Evolutionary conservation across 2,329 filamentous ascomycete species (phyloP), one percentile per base, ranked within the genome.

Genomic region (Zymoseptoria brevis): DNA sequence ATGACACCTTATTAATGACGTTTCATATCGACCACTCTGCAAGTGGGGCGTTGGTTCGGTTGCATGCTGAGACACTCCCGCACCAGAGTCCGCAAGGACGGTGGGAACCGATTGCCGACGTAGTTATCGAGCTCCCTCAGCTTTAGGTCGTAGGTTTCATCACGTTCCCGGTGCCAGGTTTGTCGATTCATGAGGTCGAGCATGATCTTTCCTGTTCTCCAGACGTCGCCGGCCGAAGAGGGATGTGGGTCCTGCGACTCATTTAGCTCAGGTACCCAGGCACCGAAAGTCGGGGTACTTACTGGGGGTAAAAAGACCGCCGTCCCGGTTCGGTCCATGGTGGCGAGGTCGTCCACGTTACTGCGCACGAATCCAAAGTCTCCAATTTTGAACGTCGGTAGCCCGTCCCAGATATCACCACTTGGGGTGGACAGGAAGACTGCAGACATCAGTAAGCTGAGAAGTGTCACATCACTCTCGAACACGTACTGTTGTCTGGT

Each of bases 201-300:
- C 59, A 58, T 56, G 8, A 61, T 56, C 7, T 53, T 19, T 3
- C 53, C 59, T 4, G 53, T 21, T 4, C n/a, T 22, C 50, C 48
- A 61, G 24, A 61, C 19, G 29, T 61, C 59, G 19, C 26, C n/a
- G n/a, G 49, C n/a, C n/a, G n/a, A n/a, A n/a, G n/a, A n/a, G n/a
- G n/a, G n/a, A n/a, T n/a, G n/a, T n/a, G n/a, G n/a, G n/a, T n/a
- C n/a, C n/a, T n/a, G n/a, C n/a, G n/a, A n/a, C n/a, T n/a, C 49
- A 3, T 16, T 41, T 16, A 41, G 35, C 11, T 5, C 11, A 41
- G n/a, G 1, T 5, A 2, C 2, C 5, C 11, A 16, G n/a, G 13
- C 35, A 41, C 13, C 5, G 1, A 16, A 41, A 4, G 9, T 13
- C 11, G 16, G 13, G 2, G 6, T 16, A 41, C 35, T 41, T 41